These are phyloP conservation scores for Ustilago crameri DNA, from an alignment of 1,284 basidiomycete genomes.

Conservation along the genomic window DNA sequence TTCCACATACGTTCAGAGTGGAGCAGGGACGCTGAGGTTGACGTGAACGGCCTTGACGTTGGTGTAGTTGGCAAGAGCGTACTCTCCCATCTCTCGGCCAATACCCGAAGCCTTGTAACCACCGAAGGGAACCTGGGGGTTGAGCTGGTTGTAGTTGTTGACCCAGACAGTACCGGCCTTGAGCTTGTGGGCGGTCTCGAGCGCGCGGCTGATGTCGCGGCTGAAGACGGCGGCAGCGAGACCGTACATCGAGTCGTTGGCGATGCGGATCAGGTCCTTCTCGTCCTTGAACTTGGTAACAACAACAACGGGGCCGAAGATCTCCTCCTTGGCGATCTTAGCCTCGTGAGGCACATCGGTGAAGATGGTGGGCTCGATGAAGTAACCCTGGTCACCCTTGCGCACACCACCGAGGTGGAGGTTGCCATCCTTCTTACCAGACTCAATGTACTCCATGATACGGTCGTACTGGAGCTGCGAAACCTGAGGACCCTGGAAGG, in stretches of 20 bases:
- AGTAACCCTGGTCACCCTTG: constrained; percentile 41
- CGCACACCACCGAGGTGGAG: constrained; percentile 42
- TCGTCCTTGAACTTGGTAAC: constrained; percentile 70
- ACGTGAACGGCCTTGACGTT: constrained; percentile 83
- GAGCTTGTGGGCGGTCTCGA: constrained; percentile 79
- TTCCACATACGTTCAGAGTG: constrained; percentile 36
- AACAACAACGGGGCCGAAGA: constrained; percentile 79
- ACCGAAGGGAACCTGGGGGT: constrained; percentile 50
- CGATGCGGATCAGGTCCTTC: constrained; percentile 77
- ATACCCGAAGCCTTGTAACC: constrained; percentile 60
- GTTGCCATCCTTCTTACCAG: constrained; percentile 36
- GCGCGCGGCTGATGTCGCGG: constrained; percentile 78
- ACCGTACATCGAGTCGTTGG: constrained; percentile 85
- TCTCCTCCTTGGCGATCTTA: constrained; percentile 46
- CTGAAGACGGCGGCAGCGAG: constrained; percentile 87
- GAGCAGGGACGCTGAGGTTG: constrained; percentile 72
- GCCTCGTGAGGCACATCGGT: constrained; percentile 49
- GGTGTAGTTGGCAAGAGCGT: constrained; percentile 76
- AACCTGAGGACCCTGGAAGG: constrained; percentile 89
- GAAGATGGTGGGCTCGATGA: constrained; percentile 41
- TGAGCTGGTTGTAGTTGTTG: constrained; percentile 71
- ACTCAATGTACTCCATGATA: constrained; percentile 54
- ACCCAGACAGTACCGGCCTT: constrained; percentile 86
- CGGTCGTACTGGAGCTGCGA: constrained; percentile 69
- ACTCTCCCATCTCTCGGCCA: constrained; percentile 64